Percentiles rank a stretch among this genome's conserved stretches.
Evolutionary conservation across 2,329 filamentous ascomycete genomes (phyloP).

Genomic region (Arthrobotrys conoides): DNA sequence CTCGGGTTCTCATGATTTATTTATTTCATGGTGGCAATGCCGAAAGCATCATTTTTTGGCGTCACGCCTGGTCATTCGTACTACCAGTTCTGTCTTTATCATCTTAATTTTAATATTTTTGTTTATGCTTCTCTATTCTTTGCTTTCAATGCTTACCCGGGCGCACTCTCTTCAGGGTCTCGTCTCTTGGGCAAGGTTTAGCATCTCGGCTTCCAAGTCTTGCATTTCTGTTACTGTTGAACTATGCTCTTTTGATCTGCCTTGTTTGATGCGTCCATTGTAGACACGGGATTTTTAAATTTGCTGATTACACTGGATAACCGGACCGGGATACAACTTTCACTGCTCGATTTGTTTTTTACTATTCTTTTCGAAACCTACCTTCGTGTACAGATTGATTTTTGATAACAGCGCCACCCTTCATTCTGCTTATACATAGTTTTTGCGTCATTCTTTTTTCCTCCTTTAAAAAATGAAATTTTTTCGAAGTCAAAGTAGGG

Average conservation of each 20-base stretch:
- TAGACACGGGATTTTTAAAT: constrained; percentile 59
- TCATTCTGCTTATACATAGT: constrained; percentile 46
- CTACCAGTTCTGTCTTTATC: constrained; percentile 36
- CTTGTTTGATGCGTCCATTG: constrained; percentile 44
- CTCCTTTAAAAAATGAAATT: constrained; percentile 30
- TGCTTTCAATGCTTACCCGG: constrained; percentile 15
- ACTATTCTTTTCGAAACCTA: background rate
- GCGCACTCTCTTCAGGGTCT: constrained; percentile 6
- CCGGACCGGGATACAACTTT: constrained; percentile 59
- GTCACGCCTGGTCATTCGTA: constrained; percentile 40
- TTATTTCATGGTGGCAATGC: constrained; percentile 47
- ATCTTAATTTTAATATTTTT: constrained; percentile 58
- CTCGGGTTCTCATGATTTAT: constrained; percentile 47
- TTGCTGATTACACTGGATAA: constrained; percentile 60
- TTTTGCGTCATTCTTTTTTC: constrained; percentile 28
- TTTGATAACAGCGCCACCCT: constrained; percentile 40
- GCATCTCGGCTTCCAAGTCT: constrained; percentile 16
- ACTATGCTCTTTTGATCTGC: constrained; percentile 20
- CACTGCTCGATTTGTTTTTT: constrained; percentile 22
- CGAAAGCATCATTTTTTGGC: constrained; percentile 54
- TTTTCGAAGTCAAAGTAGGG: constrained; percentile 28
- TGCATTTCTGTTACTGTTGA: constrained; percentile 20
- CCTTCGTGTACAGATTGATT: constrained; percentile 55
- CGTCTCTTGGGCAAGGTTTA: constrained; percentile 13
- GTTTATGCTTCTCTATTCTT: constrained; percentile 31